Base-by-base conservation (phyloP, 495 filamentous ascomycete species). In the Podospora anserina region DNA sequence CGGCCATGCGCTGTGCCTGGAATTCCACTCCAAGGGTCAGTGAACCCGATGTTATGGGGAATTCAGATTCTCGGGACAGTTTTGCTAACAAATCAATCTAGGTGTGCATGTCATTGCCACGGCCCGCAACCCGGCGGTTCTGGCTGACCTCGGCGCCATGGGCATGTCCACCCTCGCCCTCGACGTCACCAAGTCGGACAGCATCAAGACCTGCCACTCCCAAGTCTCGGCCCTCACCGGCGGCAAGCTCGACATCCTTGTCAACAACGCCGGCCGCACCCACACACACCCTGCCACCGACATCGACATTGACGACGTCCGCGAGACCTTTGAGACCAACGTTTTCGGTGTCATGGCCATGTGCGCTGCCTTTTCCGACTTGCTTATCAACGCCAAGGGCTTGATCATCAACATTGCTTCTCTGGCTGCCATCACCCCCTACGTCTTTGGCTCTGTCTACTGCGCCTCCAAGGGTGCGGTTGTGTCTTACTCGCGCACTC, bases 191-290 rank as follows among this genome's bases (percentile, higher is more conserved):
- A 77, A 79, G 19, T 61, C 70, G 2, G 78, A 82, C 4, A 86
- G 83, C 74, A 84, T 88, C 78, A 78, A 76, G 39, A 70, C 71
- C 15, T 83, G 81, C 71, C 80, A 81, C 64, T 72, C 73, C 6
- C 78, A 80, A 11, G 84, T 88, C 18, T 77, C 76, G 30, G 73
- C 76, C n/a, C 66, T 85, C 39, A 89, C 86, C 0, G 82, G 81
- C 63, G 87, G 86, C 13, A 84, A 73, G 63, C 78, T 91, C n/a
- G 85, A 90, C 73, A 84, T 85, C 63, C 80, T 91, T 19, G 82
- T 92, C 66, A 91, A 91, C 74, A 91, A 91, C 72, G 88, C 88
- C 19, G 88, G 88, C 28, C 80, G 78, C 59, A 81, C 77, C 3
- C 79, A 83, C 68, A 82, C 84, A 6, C 78, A 80, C 65, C 87